Percentiles rank a stretch among this genome's conserved stretches.
These are phyloP conservation scores for Gymnopilus dilepis DNA, from an alignment of 768 basidiomycete species.

Conservation along the genomic window DNA sequence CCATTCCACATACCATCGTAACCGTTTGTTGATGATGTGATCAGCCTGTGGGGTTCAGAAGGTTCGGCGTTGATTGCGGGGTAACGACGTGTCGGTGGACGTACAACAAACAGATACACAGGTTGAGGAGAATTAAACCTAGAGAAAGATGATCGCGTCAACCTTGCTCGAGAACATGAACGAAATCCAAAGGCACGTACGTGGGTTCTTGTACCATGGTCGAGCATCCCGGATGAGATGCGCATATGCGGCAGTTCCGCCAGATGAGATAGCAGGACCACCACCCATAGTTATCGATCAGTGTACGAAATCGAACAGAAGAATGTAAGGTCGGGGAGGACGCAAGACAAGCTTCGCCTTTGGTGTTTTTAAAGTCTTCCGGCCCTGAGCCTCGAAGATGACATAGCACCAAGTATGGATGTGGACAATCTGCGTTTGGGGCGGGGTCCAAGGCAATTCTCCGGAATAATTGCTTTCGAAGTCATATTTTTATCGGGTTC, in stretches of 20 bases:
- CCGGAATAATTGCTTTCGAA: constrained; percentile 14
- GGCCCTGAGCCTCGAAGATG: not conserved
- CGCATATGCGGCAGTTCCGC: constrained; percentile 35
- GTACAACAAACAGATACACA: constrained; percentile 62
- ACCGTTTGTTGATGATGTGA: constrained; percentile 67
- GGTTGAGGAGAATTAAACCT: constrained; percentile 56
- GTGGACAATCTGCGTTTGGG: constrained; percentile 11
- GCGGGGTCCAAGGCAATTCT: constrained; percentile 20
- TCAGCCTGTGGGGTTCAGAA: constrained; percentile 41
- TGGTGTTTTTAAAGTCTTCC: constrained; percentile 14
- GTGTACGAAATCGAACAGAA: not conserved
- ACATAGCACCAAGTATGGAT: constrained; percentile 2
- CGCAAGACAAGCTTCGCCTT: not conserved
- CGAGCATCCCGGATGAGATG: constrained; percentile 54
- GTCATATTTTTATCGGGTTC: constrained; percentile 15
- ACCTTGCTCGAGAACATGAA: not conserved
- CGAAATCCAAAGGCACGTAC: constrained; percentile 33
- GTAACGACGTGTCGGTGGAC: constrained; percentile 22
- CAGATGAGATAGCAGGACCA: constrained; percentile 42
- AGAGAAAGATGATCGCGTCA: not conserved
- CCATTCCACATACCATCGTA: constrained; percentile 52
- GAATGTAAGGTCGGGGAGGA: constrained; percentile 8
- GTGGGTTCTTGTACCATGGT: constrained; percentile 65
- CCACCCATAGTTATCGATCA: constrained; percentile 45
- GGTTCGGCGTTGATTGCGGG: constrained; percentile 23